phyloP scores from a whole-genome alignment of 805 yeast species.

The Candida tibetensis region DNA sequence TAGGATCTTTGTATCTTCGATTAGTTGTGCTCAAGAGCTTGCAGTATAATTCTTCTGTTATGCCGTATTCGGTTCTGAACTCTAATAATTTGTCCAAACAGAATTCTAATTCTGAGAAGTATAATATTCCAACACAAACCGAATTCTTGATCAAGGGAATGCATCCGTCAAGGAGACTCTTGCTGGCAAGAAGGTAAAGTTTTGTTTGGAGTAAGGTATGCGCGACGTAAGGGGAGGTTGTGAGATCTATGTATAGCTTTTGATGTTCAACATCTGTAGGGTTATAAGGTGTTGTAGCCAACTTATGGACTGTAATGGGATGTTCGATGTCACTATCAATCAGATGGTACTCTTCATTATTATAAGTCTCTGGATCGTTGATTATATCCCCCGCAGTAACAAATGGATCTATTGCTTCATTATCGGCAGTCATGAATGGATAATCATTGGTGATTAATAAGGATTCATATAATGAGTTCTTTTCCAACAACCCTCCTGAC shows the following conservation, averaged over 20 bases:
- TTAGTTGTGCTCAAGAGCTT: slow-evolving; percentile 13
- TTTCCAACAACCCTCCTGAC: slow-evolving; percentile 52
- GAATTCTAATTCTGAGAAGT: slow-evolving; percentile 51
- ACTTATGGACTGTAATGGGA: background rate
- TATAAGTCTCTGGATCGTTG: slow-evolving; percentile 13
- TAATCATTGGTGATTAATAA: slow-evolving; percentile 46
- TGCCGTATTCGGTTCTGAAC: slow-evolving; percentile 21
- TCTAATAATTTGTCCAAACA: slow-evolving; percentile 45
- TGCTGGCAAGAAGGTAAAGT: slow-evolving; percentile 35
- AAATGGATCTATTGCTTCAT: slow-evolving; percentile 33
- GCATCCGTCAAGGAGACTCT: slow-evolving; percentile 51
- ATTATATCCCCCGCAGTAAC: slow-evolving; percentile 36
- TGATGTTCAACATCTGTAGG: slow-evolving; percentile 3
- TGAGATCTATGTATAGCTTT: slow-evolving; percentile 34
- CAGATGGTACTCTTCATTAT: slow-evolving; percentile 14
- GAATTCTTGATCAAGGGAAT: slow-evolving; percentile 42
- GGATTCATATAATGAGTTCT: slow-evolving; percentile 48
- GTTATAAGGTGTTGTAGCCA: background rate
- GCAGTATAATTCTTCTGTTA: slow-evolving; percentile 30
- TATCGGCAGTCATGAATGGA: slow-evolving; percentile 49
- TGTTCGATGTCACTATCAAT: slow-evolving; percentile 1
- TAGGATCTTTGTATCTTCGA: background rate
- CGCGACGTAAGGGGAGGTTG: slow-evolving; percentile 33
- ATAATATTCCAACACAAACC: slow-evolving; percentile 43
- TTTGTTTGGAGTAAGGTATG: slow-evolving; percentile 30